phyloP scores from a whole-genome alignment of 2,329 filamentous ascomycete genomes.

The Aspergillus neotritici region DNA sequence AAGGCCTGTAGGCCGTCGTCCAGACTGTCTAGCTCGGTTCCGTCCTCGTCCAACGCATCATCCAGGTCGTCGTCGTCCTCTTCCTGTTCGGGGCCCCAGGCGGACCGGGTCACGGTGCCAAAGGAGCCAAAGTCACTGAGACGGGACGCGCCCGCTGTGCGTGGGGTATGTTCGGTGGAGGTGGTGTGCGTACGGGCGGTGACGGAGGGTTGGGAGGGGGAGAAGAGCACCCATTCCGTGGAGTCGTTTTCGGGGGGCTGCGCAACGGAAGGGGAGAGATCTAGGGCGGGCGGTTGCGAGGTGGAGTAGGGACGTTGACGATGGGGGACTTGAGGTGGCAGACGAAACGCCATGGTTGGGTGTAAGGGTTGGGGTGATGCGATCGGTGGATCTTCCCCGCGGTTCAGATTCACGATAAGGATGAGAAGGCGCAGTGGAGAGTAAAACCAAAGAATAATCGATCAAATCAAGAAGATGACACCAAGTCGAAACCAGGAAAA shows the following conservation, averaged over 20 bases:
- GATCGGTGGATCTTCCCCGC: slow-evolving; percentile 21
- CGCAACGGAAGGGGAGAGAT: slow-evolving; percentile 21
- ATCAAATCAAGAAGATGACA: background rate
- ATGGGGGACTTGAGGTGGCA: slow-evolving; percentile 32
- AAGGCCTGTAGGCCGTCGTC: slow-evolving; percentile 91
- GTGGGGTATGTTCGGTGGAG: slow-evolving; percentile 58
- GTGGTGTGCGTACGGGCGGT: slow-evolving; percentile 65
- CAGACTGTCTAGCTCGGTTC: slow-evolving; percentile 82
- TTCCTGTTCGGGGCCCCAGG: slow-evolving; percentile 20
- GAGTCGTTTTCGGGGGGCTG: slow-evolving; percentile 59
- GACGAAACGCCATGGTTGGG: slow-evolving; percentile 33
- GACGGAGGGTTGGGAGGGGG: slow-evolving; percentile 62
- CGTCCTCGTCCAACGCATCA: slow-evolving; percentile 49
- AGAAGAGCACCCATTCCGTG: slow-evolving; percentile 96
- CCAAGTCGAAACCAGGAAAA: background rate
- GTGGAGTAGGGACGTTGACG: slow-evolving; percentile 31
- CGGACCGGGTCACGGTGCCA: slow-evolving; percentile 61
- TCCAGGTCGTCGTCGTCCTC: slow-evolving; percentile 45
- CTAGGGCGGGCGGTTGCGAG: slow-evolving; percentile 21
- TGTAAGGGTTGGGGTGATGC: too few relatives aligned
- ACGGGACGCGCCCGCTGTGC: slow-evolving; percentile 63
- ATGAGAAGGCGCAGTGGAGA: background rate
- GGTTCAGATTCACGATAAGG: background rate
- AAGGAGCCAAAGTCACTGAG: slow-evolving; percentile 77
- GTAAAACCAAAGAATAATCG: background rate